Evolutionary conservation across 108 stramenopile genomes (phyloP).

Genomic region (Poteriospumella lacustris): DNA sequence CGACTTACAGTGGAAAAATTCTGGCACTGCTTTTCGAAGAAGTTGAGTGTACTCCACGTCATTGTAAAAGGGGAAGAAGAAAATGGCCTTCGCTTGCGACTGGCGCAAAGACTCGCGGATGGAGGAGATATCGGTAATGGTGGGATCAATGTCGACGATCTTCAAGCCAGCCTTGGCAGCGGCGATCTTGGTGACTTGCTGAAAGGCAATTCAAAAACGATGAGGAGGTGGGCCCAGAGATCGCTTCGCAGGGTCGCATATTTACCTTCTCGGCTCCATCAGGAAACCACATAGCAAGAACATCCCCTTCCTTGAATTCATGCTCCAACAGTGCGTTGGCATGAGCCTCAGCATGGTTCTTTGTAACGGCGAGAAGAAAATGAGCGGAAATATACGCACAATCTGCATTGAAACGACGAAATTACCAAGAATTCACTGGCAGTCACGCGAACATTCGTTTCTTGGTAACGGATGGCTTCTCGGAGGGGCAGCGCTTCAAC

Average conservation of each 20-base stretch:
- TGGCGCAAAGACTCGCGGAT: background rate
- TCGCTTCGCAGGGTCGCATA: too few species aligned
- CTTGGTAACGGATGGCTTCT: too few species aligned
- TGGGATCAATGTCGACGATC: background rate
- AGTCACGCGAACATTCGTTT: too few species aligned
- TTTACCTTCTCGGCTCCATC: constrained; percentile 5
- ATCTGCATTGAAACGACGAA: too few species aligned
- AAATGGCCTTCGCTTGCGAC: background rate
- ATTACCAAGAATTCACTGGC: too few species aligned
- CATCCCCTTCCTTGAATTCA: background rate
- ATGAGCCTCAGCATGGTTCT: constrained; percentile 4
- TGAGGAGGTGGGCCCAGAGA: too few species aligned
- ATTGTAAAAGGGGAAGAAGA: background rate
- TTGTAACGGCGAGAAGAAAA: too few species aligned
- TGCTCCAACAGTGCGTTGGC: background rate
- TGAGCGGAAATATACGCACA: too few species aligned
- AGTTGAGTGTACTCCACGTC: background rate
- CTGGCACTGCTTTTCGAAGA: background rate
- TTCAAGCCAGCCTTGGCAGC: constrained; percentile 1
- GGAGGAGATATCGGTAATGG: background rate
- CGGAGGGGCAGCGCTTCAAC: too few species aligned
- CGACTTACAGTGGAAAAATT: constrained; percentile 14
- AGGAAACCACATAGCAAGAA: background rate
- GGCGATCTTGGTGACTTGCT: background rate
- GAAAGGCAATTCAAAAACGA: background rate